These are phyloP conservation scores for Cystofilobasidium bisporidii DNA, from an alignment of 768 basidiomycete species.

Conservation along the genomic window DNA sequence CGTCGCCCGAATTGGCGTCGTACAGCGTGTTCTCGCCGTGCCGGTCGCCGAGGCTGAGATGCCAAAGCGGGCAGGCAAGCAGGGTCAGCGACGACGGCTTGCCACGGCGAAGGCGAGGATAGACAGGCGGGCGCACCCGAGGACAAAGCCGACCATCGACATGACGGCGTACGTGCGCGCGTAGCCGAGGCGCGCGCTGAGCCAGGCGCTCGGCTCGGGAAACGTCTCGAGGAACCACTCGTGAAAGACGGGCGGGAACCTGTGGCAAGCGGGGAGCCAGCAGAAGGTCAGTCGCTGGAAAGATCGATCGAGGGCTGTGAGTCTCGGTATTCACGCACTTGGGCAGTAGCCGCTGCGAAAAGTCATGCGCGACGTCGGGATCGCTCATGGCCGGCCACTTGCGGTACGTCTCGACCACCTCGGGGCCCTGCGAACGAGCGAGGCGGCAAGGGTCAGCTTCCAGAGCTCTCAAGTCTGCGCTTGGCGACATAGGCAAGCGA, in stretches of 20 bases:
- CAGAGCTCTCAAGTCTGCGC: no score
- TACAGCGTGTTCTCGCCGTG: constrained; percentile 95
- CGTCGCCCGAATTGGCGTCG: constrained; percentile 75
- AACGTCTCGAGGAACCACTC: constrained; percentile 97
- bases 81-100: constrained; percentile 1
- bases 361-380: constrained; percentile 14
- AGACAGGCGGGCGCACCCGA: constrained; percentile 55
- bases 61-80: background rate
- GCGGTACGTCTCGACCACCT: constrained; percentile 26
- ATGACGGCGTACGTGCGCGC: constrained; percentile 87
- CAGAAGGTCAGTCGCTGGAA: background rate
- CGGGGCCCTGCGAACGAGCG: constrained; percentile 32
- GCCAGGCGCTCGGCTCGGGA: constrained; percentile 92
- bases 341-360: constrained; percentile 10
- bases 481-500: no score
- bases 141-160: constrained; percentile 95
- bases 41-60: constrained; percentile 78
- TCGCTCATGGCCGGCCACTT: constrained; percentile 18
- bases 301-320: no score
- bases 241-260: constrained; percentile 78
- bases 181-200: constrained; percentile 75
- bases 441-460: background rate
- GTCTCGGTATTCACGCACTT: no score
- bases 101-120: background rate
- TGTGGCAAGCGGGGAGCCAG: constrained; percentile 34